Base-by-base conservation (phyloP, 2,329 filamentous ascomycete species). In the Apiospora rasikravindrae region DNA sequence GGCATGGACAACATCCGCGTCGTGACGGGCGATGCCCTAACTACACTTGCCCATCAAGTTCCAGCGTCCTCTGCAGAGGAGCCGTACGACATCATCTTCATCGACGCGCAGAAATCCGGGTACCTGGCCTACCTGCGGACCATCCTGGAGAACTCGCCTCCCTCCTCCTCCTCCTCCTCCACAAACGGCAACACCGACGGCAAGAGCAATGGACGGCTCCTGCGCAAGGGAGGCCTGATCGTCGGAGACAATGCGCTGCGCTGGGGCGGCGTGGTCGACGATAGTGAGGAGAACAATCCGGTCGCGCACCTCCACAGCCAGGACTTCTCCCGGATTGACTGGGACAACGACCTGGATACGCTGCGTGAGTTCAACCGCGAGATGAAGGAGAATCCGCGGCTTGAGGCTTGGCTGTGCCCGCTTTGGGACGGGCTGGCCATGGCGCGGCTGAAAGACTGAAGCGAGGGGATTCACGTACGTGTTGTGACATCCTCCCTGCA, bases 201-300 rank as follows among this genome's bases (percentile, higher is more conserved):
- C 2, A 73, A 24, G 77, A 72, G 37, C 45, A 69, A 69, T 69
- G 76, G 74, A 19, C 83, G 86, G 8, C 82, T 90, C 37, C 82
- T 90, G 51, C 82, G 84, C 0, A 77, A 82, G 11, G 86, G 85
- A 10, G 87, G 86, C 0, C 79, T 89, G 71, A 86, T 90, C 73
- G 80, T 89, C 19, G 87, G 86, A 0, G 88, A 90, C 77, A 90
- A 90, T 71, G 83, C 87, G 57, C 82, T 90, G 37, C 84, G 85
- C 2, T 79, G 81, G 8, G 87, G 84, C 8, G 79, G 87, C 16
- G 85, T 89, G 4, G 87, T 85, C 51, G 82, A 86, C 47, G 80
- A 81, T 33, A 80, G 79, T 72, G 75, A 79, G 14, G 80, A 80
- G 16, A n/a, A 14, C 19, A 84, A 85, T 73, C 83, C 83, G 49